Conservation (phyloP, 805 yeast genomes). For the Naumovozyma dairenensis region DNA sequence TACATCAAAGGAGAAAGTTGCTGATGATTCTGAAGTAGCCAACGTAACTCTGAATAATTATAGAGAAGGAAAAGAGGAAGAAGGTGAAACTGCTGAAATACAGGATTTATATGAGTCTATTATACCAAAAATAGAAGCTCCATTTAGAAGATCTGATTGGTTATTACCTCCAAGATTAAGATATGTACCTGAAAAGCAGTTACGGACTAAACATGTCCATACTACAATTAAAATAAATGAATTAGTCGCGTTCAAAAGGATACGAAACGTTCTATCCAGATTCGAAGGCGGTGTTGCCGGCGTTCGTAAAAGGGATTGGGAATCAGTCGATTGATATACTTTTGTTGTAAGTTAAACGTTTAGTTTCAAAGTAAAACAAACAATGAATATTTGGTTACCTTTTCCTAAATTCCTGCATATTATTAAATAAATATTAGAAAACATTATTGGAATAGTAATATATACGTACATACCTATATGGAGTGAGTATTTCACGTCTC, state of each 20-base stretch:
- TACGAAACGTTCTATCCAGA: constrained; percentile 20
- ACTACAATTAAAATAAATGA: constrained; percentile 26
- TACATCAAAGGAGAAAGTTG: not conserved
- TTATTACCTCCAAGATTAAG: constrained; percentile 23
- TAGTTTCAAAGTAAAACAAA: too few relatives aligned
- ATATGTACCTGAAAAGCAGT: constrained; percentile 27
- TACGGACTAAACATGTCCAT: constrained; percentile 24
- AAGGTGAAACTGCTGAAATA: constrained; percentile 5
- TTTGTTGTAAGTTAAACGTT: not conserved
- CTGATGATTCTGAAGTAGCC: not conserved
- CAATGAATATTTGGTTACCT: too few relatives aligned
- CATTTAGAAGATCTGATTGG: constrained; percentile 30
- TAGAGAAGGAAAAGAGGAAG: not conserved
- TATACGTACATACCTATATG: constrained; percentile 1
- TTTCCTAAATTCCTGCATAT: too few relatives aligned
- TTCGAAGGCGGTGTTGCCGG: constrained; percentile 30
- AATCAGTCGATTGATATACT: not conserved
- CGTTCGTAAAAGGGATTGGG: constrained; percentile 16
- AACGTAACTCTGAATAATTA: not conserved
- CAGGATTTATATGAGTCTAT: constrained; percentile 23
- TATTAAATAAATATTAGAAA: not conserved
- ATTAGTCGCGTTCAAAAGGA: constrained; percentile 17
- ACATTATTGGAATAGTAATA: not conserved
- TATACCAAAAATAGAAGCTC: constrained; percentile 22
- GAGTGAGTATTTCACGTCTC: too few relatives aligned